Evolutionary conservation across 495 filamentous ascomycete genomes (phyloP), one percentile per base, ranked within the genome.

Genomic region (Evernia prunastri): DNA sequence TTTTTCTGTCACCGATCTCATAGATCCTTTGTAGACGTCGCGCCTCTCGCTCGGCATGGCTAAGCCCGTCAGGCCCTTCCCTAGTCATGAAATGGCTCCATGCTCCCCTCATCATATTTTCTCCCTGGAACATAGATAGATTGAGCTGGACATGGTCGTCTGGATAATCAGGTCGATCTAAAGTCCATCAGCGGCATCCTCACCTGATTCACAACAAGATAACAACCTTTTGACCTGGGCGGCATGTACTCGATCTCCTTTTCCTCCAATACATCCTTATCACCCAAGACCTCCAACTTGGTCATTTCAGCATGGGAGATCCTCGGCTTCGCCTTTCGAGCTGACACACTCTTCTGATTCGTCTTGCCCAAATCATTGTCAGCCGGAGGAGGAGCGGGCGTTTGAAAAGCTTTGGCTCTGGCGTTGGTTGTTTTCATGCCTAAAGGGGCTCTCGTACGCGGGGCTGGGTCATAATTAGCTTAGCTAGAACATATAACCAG

Each of bases 351-450:
- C 66, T 77, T 78, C 37, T 77, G 80, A 42, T 75, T 75, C 4
- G 77, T 79, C 69, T 78, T 81, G 56, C 75, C 76, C 37, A 74
- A 71, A 66, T 83, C 80, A 61, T 74, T 69, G n/a, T 73, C 76
- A 45, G 74, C 77, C 39, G 70, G 67, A 43, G 77, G 75, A 13
- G 79, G 79, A 35, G 77, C 82, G 1, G 86, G 85, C 8, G 84
- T 90, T 68, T 87, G 85, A 43, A 86, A 81, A 7, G 81, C 81
- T 70, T 81, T 89, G 59, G 89, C 82, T 78, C 94, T 97, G 47
- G 89, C 89, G 75, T 99, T 99, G 51, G 94, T 97, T 0, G 93
- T 97, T 75, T 99, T 99, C 78, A 87, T 82, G 43, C 95, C 95
- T 58, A 97, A 76, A 6, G 90, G 87, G 45, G 94, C 92, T 65